Percentiles rank a stretch among this genome's conserved stretches.
Evolutionary conservation across 2,329 filamentous ascomycete species (phyloP).

Genomic region (Colletotrichum brevisporum): DNA sequence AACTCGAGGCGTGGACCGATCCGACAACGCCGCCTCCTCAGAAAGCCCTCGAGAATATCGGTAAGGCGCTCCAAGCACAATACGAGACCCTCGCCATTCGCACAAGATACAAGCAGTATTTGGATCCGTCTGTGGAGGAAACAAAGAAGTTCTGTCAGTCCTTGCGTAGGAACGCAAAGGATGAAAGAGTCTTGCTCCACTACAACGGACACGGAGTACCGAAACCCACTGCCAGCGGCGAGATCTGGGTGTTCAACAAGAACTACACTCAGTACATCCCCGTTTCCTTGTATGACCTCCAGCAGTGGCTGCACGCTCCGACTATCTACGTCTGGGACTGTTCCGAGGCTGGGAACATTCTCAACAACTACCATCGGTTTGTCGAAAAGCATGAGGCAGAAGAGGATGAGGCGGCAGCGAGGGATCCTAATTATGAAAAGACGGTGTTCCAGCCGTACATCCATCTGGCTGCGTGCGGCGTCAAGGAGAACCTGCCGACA

Average conservation of each 20-base stretch:
- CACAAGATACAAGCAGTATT: constrained; percentile 96
- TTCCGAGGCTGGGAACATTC: constrained; percentile 94
- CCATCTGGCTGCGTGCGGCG: constrained; percentile 90
- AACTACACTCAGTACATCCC: constrained; percentile 99
- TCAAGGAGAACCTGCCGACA: constrained; percentile 93
- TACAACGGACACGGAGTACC: constrained; percentile 99
- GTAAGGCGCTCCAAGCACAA: constrained; percentile 94
- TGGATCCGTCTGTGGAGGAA: constrained; percentile 97
- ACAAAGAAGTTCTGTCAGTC: constrained; percentile 97
- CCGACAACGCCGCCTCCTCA: constrained; percentile 84
- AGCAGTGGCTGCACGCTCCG: constrained; percentile 95
- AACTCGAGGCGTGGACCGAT: constrained; percentile 97
- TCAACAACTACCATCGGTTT: constrained; percentile 94
- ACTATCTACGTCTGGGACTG: constrained; percentile 99
- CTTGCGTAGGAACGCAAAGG: constrained; percentile 90
- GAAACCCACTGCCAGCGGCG: constrained; percentile 93
- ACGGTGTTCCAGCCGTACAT: constrained; percentile 80
- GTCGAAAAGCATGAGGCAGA: constrained; percentile 95
- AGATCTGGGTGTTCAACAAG: constrained; percentile 99
- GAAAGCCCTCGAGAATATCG: constrained; percentile 93
- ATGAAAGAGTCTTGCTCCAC: constrained; percentile 96
- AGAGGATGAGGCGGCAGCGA: constrained; percentile 80
- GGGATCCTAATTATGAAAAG: constrained; percentile 88
- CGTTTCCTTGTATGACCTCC: constrained; percentile 93
- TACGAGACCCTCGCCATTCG: constrained; percentile 96